Base-by-base conservation (phyloP, 2,329 filamentous ascomycete species). In the Verticillium nonalfalfae region DNA sequence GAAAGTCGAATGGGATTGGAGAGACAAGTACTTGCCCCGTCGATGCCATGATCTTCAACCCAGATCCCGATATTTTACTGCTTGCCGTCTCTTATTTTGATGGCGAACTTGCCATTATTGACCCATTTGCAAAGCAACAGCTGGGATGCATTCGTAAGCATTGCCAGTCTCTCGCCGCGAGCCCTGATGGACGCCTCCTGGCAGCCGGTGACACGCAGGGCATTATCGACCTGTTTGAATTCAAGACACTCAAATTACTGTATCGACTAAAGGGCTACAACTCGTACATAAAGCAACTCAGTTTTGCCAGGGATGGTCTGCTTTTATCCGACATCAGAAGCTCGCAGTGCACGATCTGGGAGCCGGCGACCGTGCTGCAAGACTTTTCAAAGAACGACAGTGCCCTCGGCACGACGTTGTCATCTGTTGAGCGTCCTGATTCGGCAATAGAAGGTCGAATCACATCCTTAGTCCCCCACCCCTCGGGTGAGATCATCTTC, bases 331-430 rank as follows among this genome's bases (percentile, higher is more conserved):
- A 77, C 60, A 70, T 76, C 31, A 64, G 74, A 62, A 71, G 70
- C 3, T 61, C 68, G 1, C 71, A 74, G 59, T 76, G 72, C 64
- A 73, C 69, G 52, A 69, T 77, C 55, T 77, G 75, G 75, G 71
- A 76, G 60, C 72, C 75, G 1, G 62, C 64, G 31, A 66, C 64
- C 13, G 64, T 72, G 11, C 60, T 72, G 45, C 61, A 68, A 34
- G 69, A 71, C 35, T 58, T 65, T 9, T 36, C 69, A 10, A 65
- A 62, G 18, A 71, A 73, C 40, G 68, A 69, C 36, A 68, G 65
- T 61, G 71, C 68, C 58, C 67, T 64, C 15, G 50, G 54, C 9
- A 66, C 67, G 35, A 67, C 65, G 7, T 64, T 59, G 3, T 61
- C 68, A 10, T 21, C 68, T 4, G 61, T 68, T 1, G 69, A 74